Base-by-base conservation (phyloP, 78 protist species). In the Chrysochromulina parva region DNA sequence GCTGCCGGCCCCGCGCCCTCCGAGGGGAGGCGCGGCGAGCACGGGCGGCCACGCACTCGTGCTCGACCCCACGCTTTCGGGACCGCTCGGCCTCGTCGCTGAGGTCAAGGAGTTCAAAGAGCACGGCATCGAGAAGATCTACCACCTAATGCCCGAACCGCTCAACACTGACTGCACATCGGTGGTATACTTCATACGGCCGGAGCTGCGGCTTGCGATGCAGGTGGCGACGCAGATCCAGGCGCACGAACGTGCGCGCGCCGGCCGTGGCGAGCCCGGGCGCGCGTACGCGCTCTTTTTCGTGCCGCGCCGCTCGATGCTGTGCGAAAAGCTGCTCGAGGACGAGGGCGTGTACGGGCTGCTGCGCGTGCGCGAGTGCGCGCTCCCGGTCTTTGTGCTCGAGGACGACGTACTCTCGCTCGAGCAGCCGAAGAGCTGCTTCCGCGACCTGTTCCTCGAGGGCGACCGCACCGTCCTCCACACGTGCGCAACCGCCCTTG, bases 351-450 rank as follows among this genome's bases (percentile, higher is more conserved):
- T 96, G 4, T 74, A 65, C 55, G 92, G 88, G 62, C 85, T 62
- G 14, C 66, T 95, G 26, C 4, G 22, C 19, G 48, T 92, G 3
- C 67, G 73, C 11, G 94, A 93, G 73, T 57, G 90, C 53, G 90
- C 90, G 5, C 38, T 97, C 13, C 97, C 95, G 66, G 52, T 98
- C 16, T 26, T 98, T 22, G 98, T 98, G 3, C 76, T 95, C 57
- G 98, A 97, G 47, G 91, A 91, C 58, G 99, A 98, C 76, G 88
- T 97, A 22, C 90, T 98, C 14, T 94, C 98, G 47, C 50, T 98
- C 71, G 98, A 97, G 55, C 24, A 93, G 7, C 52, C 47, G 5
- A 38, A 38, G 38, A 38, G 38, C 38, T 19, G 93, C 17, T 97
- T 93, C 73, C 66, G 93, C 6, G 97, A 96, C 7, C 82, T 19